phyloP scores from a whole-genome alignment of 257 asterid genomes.

The Salvia rosmarinus region DNA sequence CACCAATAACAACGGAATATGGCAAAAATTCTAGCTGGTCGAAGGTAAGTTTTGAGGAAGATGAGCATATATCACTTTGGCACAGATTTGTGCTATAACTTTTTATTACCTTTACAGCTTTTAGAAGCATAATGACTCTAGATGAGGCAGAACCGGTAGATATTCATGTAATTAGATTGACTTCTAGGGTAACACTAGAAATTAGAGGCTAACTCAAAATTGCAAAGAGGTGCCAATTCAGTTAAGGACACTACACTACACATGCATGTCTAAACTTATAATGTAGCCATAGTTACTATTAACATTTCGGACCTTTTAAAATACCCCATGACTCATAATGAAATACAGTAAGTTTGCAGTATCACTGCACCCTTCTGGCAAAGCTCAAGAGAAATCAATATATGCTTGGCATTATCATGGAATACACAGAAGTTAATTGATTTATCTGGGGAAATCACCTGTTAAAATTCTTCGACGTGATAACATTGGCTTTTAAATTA shows the following conservation, averaged over 20 bases:
- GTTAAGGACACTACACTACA: too few species aligned
- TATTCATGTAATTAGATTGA: constrained; percentile 16
- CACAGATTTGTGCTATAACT: not conserved
- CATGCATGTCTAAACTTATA: not conserved
- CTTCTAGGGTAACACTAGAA: constrained; percentile 13
- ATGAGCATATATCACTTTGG: constrained; percentile 24
- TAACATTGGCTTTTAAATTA: not conserved
- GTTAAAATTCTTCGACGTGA: not conserved
- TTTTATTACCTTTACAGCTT: not conserved
- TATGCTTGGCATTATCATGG: not conserved
- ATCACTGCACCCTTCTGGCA: constrained; percentile 1
- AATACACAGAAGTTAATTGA: not conserved
- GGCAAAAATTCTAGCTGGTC: constrained; percentile 99
- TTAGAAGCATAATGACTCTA: not conserved
- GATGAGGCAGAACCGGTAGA: not conserved
- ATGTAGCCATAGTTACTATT: not conserved
- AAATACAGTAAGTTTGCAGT: not conserved
- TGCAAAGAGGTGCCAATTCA: not conserved
- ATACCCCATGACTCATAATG: not conserved
- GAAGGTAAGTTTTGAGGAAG: constrained; percentile 58
- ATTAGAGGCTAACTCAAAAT: not conserved
- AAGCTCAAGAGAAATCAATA: constrained; percentile 2
- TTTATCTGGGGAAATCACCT: too few species aligned
- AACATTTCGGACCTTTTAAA: not conserved
- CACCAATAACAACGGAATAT: constrained; percentile 95